phyloP scores from a whole-genome alignment of 768 basidiomycete genomes.

The Flagelloscypha sp. region DNA sequence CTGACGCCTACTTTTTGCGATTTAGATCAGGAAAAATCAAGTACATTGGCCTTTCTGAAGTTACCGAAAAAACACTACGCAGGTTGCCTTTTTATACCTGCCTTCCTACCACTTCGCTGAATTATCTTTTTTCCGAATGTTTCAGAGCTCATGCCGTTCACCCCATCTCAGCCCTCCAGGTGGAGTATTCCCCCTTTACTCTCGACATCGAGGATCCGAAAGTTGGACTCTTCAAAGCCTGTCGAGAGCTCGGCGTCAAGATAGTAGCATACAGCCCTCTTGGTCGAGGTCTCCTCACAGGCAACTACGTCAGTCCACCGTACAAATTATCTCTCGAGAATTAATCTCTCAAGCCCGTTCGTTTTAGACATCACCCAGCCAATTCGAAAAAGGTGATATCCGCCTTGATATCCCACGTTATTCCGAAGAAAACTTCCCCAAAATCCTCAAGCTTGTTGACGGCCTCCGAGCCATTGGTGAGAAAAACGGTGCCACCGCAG shows the following conservation, averaged over 20 bases:
- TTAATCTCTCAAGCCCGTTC: background rate
- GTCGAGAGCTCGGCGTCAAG: conserved; percentile 25
- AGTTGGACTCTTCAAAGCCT: conserved; percentile 17
- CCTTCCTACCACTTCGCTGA: too few relatives aligned
- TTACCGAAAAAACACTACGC: conserved; percentile 36
- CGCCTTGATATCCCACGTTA: conserved; percentile 12
- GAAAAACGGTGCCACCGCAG: conserved; percentile 32
- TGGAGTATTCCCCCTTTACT: conserved; percentile 44
- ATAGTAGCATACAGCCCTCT: conserved; percentile 32
- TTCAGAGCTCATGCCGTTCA: conserved; percentile 44
- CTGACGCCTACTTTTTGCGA: conserved; percentile 12
- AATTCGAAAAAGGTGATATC: conserved; percentile 2
- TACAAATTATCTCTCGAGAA: too few relatives aligned
- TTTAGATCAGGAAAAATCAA: conserved; percentile 32
- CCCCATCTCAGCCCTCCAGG: conserved; percentile 40
- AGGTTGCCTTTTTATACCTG: too few relatives aligned
- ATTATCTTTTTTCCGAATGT: too few relatives aligned
- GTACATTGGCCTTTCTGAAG: conserved; percentile 47
- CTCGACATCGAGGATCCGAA: conserved; percentile 35
- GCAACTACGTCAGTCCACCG: conserved; percentile 29
- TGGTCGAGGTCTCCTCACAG: conserved; percentile 29
- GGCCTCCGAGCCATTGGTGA: conserved; percentile 27
- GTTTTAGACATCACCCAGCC: background rate
- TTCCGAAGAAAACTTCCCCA: conserved; percentile 27
- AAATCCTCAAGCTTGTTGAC: conserved; percentile 25